A percentile compares a stretch with the other conserved stretches of the same genome.
Conservation (phyloP, 2,329 filamentous ascomycete species). For the Juglanconis oblonga region DNA sequence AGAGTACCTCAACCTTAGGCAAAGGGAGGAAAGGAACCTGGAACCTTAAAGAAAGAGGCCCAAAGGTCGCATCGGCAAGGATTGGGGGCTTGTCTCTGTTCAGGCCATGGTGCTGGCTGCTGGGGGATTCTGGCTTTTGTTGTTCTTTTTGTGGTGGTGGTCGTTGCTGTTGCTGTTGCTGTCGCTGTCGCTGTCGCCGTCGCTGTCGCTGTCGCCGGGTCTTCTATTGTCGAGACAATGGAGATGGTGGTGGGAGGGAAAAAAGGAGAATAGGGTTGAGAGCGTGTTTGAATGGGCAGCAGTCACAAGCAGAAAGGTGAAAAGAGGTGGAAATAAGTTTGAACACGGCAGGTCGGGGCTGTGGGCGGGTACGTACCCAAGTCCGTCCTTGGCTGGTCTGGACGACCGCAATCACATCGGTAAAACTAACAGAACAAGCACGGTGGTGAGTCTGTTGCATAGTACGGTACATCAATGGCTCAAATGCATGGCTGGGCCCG, state of each 20-base stretch:
- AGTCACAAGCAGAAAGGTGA: neutral
- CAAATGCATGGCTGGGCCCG: no score
- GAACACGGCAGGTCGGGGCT: neutral
- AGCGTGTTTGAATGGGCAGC: neutral
- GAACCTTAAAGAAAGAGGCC: neutral
- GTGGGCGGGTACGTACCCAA: neutral
- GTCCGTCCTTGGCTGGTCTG: no score
- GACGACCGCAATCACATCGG: no score
- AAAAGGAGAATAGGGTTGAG: neutral
- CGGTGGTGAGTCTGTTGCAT: no score
- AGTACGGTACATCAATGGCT: no score
- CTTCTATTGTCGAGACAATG: no score
- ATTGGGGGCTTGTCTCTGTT: slow-evolving; percentile 5
- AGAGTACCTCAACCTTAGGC: neutral
- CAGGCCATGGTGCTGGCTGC: slow-evolving; percentile 6
- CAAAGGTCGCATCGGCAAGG: neutral
- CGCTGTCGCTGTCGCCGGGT: no score
- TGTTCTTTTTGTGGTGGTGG: neutral
- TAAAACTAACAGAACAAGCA: no score
- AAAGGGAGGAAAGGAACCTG: slow-evolving; percentile 3
- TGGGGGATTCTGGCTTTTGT: neutral
- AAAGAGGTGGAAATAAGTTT: slow-evolving; percentile 6
- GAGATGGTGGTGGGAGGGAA: neutral
- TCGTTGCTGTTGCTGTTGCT: neutral
- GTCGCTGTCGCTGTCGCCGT: neutral